These are phyloP conservation scores for Cicer chorassanicum DNA, from an alignment of 306 rosid species.

Conservation along the genomic window DNA sequence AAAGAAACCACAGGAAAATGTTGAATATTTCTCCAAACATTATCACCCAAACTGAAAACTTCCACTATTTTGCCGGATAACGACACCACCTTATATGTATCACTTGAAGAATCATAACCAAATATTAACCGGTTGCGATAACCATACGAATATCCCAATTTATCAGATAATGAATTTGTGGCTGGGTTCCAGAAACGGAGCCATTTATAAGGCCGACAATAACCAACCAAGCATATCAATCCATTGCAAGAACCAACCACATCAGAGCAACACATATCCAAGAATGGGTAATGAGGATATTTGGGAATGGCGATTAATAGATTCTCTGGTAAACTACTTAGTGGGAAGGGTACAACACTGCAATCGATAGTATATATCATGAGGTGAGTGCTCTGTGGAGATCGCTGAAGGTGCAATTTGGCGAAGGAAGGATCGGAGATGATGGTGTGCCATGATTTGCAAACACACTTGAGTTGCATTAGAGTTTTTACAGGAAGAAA, in stretches of 20 bases:
- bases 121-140: neutral
- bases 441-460: neutral
- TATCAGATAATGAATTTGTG: neutral
- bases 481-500: neutral
- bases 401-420: neutral
- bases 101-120: neutral
- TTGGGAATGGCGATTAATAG: no score
- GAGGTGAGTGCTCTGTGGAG: neutral
- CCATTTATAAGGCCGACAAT: no score
- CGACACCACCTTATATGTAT: neutral
- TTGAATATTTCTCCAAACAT: conserved; percentile 8
- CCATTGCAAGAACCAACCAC: neutral
- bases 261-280: neutral
- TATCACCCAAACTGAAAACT: neutral
- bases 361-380: neutral
- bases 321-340: no score
- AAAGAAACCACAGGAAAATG: neutral
- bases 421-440: neutral
- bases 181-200: neutral
- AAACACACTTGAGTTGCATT: neutral
- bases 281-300: neutral
- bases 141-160: neutral
- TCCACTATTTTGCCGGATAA: neutral
- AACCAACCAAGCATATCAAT: neutral
- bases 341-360: neutral